These are phyloP conservation scores for Balakata baccata DNA, from an alignment of 345 rosid species.

Conservation along the genomic window DNA sequence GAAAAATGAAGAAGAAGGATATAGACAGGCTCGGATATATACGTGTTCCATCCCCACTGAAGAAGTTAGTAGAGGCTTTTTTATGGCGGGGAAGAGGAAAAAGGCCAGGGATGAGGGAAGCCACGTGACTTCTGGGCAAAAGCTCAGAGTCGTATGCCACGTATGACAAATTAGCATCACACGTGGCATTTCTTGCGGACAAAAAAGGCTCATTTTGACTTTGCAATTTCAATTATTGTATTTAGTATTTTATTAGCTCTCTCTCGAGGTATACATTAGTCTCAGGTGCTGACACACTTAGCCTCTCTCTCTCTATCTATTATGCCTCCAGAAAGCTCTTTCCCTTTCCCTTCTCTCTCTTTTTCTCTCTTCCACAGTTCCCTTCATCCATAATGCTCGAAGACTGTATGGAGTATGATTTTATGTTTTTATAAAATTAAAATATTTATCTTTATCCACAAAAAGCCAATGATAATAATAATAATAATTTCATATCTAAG, in stretches of 20 bases:
- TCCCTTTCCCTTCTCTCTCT: not conserved
- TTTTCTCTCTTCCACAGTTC: not conserved
- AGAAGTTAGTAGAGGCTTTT: too few relatives aligned
- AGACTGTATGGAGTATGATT: too few relatives aligned
- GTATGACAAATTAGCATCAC: not conserved
- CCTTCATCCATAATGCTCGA: not conserved
- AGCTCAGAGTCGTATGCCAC: slow-evolving; percentile 3
- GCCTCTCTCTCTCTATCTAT: not conserved
- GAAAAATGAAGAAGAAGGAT: too few relatives aligned
- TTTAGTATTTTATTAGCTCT: too few relatives aligned
- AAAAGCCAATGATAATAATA: too few relatives aligned
- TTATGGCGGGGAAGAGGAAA: not conserved
- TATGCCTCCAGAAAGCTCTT: too few relatives aligned
- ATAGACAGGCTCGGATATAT: too few relatives aligned
- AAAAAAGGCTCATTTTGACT: slow-evolving; percentile 9
- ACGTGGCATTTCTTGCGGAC: slow-evolving; percentile 12
- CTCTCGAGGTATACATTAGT: too few relatives aligned
- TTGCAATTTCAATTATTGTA: not conserved
- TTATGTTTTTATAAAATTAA: too few relatives aligned
- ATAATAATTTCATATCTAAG: too few relatives aligned
- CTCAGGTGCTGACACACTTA: slow-evolving; percentile 8
- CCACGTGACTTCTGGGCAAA: slow-evolving; percentile 4
- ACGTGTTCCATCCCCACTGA: too few relatives aligned
- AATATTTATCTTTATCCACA: too few relatives aligned
- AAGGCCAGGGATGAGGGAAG: not conserved